Percentiles rank a stretch among this genome's conserved stretches.
Conservation (phyloP, 202 grass and related monocot species). For the Brachypodium distachyon region DNA sequence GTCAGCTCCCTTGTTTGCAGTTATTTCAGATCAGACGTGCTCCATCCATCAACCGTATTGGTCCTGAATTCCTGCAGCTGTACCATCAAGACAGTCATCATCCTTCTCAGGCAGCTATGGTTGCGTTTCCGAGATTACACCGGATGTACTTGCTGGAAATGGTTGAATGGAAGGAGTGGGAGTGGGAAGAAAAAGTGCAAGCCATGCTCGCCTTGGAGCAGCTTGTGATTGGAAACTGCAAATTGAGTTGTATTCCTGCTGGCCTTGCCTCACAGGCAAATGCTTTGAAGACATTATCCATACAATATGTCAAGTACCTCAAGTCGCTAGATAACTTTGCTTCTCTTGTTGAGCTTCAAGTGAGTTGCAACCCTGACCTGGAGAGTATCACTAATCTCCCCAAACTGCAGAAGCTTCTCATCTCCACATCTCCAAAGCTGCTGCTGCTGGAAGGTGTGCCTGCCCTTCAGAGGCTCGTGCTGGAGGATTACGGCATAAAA, state of each 20-base stretch:
- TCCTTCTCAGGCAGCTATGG: neutral
- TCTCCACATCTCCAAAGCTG: neutral
- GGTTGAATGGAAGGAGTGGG: neutral
- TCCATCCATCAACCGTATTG: neutral
- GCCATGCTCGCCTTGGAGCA: too few relatives aligned
- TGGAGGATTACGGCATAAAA: neutral
- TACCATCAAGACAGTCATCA: neutral
- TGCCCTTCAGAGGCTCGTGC: fast-evolving
- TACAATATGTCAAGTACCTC: neutral
- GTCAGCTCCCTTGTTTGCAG: too few relatives aligned
- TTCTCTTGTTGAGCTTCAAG: neutral
- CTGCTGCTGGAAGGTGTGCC: neutral
- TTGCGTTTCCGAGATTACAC: neutral
- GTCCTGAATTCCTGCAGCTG: neutral
- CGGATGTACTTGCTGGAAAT: neutral
- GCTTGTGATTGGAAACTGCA: too few relatives aligned
- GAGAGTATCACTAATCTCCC: neutral
- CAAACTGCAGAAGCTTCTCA: neutral
- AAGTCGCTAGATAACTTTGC: neutral
- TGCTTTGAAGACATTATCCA: neutral
- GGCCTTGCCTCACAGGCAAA: neutral
- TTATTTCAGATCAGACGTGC: neutral
- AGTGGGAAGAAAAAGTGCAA: neutral
- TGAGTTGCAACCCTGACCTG: fast-evolving
- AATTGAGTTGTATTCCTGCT: too few relatives aligned